Evolutionary conservation across 2,329 filamentous ascomycete genomes (phyloP).

Genomic region (Epichloe typhina): DNA sequence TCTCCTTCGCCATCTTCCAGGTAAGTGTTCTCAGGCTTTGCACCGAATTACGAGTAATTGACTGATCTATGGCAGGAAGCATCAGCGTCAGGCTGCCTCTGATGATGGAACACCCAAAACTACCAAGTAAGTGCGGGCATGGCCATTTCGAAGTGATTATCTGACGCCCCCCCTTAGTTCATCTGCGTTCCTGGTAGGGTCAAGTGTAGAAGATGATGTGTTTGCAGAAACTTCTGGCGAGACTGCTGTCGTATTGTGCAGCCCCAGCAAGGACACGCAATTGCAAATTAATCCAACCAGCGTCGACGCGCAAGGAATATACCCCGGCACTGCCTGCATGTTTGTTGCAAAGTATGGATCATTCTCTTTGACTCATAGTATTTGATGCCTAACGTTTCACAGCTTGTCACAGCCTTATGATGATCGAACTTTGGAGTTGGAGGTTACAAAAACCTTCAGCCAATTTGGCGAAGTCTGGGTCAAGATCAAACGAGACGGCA

Average conservation of each 20-base stretch:
- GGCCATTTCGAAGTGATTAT: background rate
- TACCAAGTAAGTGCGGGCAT: slow-evolving; percentile 2
- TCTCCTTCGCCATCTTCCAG: slow-evolving; percentile 1
- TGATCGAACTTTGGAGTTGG: slow-evolving; percentile 37
- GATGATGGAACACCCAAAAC: slow-evolving; percentile 5
- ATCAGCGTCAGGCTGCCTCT: slow-evolving; percentile 4
- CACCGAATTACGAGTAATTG: background rate
- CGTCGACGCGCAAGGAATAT: slow-evolving; percentile 37
- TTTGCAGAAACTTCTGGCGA: slow-evolving; percentile 6
- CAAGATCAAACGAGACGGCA: slow-evolving; percentile 47
- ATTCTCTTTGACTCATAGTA: background rate
- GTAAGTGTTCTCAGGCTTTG: background rate
- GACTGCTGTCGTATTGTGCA: background rate
- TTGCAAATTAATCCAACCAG: slow-evolving; percentile 3
- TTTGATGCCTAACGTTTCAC: slow-evolving; percentile 6
- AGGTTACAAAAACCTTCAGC: slow-evolving; percentile 39
- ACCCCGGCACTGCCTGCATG: slow-evolving; percentile 41
- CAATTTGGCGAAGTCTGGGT: slow-evolving; percentile 44
- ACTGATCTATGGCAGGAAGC: slow-evolving; percentile 1
- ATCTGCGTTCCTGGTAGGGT: slow-evolving; percentile 8
- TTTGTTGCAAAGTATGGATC: slow-evolving; percentile 52
- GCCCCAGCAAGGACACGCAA: background rate
- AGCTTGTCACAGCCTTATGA: slow-evolving; percentile 38
- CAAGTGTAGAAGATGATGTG: slow-evolving; percentile 10
- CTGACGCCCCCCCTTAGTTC: background rate